These are phyloP conservation scores for Fusarium nelsonii DNA, from an alignment of 2,329 filamentous ascomycete genomes.

Conservation along the genomic window DNA sequence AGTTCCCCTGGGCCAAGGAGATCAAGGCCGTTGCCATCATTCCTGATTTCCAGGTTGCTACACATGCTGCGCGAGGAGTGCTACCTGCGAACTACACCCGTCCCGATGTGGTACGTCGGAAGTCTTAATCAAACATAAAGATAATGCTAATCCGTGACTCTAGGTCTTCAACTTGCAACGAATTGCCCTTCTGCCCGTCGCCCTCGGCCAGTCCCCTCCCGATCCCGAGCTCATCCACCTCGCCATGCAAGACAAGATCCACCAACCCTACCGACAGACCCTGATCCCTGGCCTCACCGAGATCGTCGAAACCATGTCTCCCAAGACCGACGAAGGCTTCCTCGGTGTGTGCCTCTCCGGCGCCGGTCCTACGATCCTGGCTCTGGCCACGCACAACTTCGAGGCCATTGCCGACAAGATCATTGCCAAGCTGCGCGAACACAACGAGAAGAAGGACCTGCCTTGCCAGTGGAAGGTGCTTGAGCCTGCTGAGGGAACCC, in stretches of 20 bases:
- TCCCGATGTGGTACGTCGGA: slow-evolving; percentile 77
- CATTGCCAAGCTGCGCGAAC: slow-evolving; percentile 77
- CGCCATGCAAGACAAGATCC: slow-evolving; percentile 98
- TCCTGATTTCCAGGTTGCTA: slow-evolving; percentile 95
- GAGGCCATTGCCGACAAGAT: slow-evolving; percentile 85
- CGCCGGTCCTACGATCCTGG: slow-evolving; percentile 93
- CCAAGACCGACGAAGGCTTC: slow-evolving; percentile 85
- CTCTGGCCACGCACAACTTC: slow-evolving; percentile 91
- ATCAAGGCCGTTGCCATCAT: slow-evolving; percentile 99
- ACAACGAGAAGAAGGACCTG: slow-evolving; percentile 71
- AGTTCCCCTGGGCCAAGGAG: slow-evolving; percentile 91
- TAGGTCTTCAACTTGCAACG: slow-evolving; percentile 92
- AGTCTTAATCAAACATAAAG: background rate
- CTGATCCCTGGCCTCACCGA: slow-evolving; percentile 93
- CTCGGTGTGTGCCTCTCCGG: slow-evolving; percentile 95
- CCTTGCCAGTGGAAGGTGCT: slow-evolving; percentile 88
- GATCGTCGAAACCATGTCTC: slow-evolving; percentile 91
- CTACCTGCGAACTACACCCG: slow-evolving; percentile 84
- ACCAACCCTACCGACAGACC: slow-evolving; percentile 93
- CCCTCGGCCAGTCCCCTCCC: slow-evolving; percentile 88
- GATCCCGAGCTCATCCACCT: slow-evolving; percentile 95
- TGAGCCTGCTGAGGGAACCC: slow-evolving; percentile 83
- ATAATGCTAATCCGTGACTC: slow-evolving; percentile 32
- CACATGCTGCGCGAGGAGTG: slow-evolving; percentile 87
- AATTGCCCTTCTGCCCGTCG: slow-evolving; percentile 89